Evolutionary conservation across 805 yeast species (phyloP), one percentile per base, ranked within the genome.

Genomic region (Allodekkera sacchari): DNA sequence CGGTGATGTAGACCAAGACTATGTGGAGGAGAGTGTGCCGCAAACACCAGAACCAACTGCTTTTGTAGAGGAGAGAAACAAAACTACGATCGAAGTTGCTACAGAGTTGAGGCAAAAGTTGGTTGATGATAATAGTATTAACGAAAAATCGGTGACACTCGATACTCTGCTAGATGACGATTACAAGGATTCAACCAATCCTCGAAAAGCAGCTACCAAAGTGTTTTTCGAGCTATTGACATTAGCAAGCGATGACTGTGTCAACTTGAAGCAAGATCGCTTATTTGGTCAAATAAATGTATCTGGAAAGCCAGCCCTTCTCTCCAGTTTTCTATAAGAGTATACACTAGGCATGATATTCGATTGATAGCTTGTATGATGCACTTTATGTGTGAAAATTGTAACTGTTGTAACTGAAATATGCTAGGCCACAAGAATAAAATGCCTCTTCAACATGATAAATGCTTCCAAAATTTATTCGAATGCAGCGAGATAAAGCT

Each of bases 211-310:
- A 44, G 83, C 85, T 14, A 74, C 84, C 3, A 68, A 74, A 45
- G 66, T 83, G 33, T 87, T 87, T 55, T 87, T 85, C 47, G 94
- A 87, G 51, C 53, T 87, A 50, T 63, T 87, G 43, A 89, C 85
- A 4, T 63, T 87, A 35, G 94, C 94, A 2, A 78, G 92, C 5
- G 65, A 74, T 27, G 87, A 80, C 43, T 77, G 89, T 33, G 59
- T 87, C 28, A 59, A 62, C 11, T 53, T 85, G 25, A 56, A 71
- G 22, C 95, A 84, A 57, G 63, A 65, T 6, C 61, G 59, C 24
- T 44, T 79, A 14, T 83, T 77, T 41, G 79, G 77, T 4, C 72
- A 68, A 23, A 76, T 84, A 35, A 43, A 41, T n/a, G 64, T 83
- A 22, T 50, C 41, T 17, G 39, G 45, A 1, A 53, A 38, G 18